Evolutionary conservation across 75 land plant species (phyloP).

Genomic region (Pinus albicaulis): DNA sequence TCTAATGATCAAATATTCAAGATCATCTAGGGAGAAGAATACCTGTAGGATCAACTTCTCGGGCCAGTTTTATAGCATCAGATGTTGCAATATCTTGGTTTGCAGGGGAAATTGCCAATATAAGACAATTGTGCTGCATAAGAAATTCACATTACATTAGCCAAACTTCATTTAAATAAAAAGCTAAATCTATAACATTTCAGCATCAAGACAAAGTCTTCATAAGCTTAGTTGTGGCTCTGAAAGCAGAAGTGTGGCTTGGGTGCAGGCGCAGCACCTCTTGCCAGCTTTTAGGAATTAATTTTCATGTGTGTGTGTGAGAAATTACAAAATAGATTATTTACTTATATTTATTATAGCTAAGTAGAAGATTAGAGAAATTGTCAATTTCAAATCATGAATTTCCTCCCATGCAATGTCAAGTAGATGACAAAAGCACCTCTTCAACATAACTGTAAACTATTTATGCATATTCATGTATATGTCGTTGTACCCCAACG

Average conservation of each 20-base stretch:
- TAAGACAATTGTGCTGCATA: conserved; percentile 77
- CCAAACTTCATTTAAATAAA: not conserved
- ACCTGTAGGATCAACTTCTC: conserved; percentile 95
- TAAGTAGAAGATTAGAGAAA: too few relatives aligned
- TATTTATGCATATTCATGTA: conserved; percentile 18
- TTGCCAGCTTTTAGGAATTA: too few relatives aligned
- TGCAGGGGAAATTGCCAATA: conserved; percentile 85
- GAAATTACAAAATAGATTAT: too few relatives aligned
- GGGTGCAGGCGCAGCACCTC: too few relatives aligned
- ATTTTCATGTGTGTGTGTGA: too few relatives aligned
- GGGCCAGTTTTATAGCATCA: conserved; percentile 86
- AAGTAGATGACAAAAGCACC: not conserved
- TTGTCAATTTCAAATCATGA: too few relatives aligned
- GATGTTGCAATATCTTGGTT: conserved; percentile 96
- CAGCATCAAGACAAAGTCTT: not conserved
- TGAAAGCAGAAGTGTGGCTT: too few relatives aligned
- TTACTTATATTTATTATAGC: too few relatives aligned
- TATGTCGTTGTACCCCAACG: too few relatives aligned
- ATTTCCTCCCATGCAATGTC: too few relatives aligned
- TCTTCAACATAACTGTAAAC: conserved; percentile 36
- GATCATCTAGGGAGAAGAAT: not conserved
- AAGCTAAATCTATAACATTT: not conserved
- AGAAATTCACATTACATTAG: conserved; percentile 2
- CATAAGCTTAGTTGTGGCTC: too few relatives aligned
- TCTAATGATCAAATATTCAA: not conserved